Evolutionary conservation across 306 rosid genomes (phyloP), one percentile per base, ranked within the genome.

Genomic region (Potentilla sterilis): DNA sequence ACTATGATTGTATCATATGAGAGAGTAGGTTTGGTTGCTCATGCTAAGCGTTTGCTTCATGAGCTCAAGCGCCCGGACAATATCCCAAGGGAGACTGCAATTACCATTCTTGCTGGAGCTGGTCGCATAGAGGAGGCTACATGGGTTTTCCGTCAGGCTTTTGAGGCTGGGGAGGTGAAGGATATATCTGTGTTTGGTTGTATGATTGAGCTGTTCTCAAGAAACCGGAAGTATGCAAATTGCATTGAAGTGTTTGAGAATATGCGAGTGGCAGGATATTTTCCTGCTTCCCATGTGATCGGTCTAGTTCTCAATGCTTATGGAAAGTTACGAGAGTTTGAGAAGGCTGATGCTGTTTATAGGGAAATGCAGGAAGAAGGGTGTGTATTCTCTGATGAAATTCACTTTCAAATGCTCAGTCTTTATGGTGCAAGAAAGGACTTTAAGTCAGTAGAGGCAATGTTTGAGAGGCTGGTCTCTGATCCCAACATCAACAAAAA

Each of bases 1-100:
- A 92, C 97, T 1, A 94, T 92, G 97, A 95, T 92, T 77, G 97
- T 90, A 48, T 95, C 97, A 10, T 92, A 95, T 54, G 97, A 92
- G 82, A 89, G 83, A 75, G 93, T 87, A 5, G 98, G 98, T 52
- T 88, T 90, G 79, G 97, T 95, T 84, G 96, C 80, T 77, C 97
- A 95, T 80, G 94, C 97, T 37, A 92, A 95, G 85, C 97, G 92
- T 38, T 84, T 95, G 34, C 97, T 95, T 77, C 90, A 89, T 5
- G 96, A 95, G 81, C 93, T 95, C 41, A 86, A 78, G 86, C 91
- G 74, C 52, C 90, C 95, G 0, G 92, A 90, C 66, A 87, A 81
- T 59, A 83, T 92, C 80, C 94, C 97, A 10, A 87, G 97, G 84
- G 91, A 86, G 79, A 89, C 96, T 14, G 97, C 97, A 3, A 89